Evolutionary conservation across 805 yeast genomes (phyloP), one percentile per base, ranked within the genome.

Genomic region (Pichia californica): DNA sequence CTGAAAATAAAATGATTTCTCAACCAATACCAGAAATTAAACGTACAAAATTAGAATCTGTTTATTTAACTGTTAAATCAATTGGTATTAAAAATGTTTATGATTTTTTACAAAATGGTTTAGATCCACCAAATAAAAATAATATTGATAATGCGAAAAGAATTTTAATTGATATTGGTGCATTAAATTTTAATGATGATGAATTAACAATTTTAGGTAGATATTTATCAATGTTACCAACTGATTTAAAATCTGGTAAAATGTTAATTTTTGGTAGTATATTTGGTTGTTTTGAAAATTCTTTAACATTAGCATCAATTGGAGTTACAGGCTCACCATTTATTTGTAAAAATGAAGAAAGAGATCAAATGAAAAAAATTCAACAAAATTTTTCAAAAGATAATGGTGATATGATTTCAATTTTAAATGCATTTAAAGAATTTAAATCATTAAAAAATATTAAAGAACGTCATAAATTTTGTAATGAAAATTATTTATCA

Each of bases 11-110:
- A 19, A 83, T 88, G 91, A 64, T 73, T 14, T 68, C 73, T 2
- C 81, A 82, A 51, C 95, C 96, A 1, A 70, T 83, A 15, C 97
- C 99, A 0, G 99, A 91, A 58, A 91, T 91, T 41, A 78, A 79
- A 50, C 70, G 98, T 46, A 80, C 93, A 0, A 79, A 93, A 27
- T 63, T 91, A 28, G 96, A 89, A 52, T 86, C 86, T 29, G 67
- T 91, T 32, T 89, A 86, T 55, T 67, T 91, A 36, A 78, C 81
- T 37, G 95, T 89, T 14, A 88, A 88, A 59, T 74, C 96, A 0
- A 88, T 93, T 93, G 95, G 95, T 0, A 73, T 91, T 23, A 66
- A 69, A 3, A 71, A 84, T 51, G 96, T 88, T 0, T 71, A 70
- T 44, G 71, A 67, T 19, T 93, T 91, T 55, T 69, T 91, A 49